A percentile compares a stretch with the other conserved stretches of the same genome.
Conservation (phyloP, 2,329 filamentous ascomycete genomes). For the Furcasterigmium furcatum region DNA sequence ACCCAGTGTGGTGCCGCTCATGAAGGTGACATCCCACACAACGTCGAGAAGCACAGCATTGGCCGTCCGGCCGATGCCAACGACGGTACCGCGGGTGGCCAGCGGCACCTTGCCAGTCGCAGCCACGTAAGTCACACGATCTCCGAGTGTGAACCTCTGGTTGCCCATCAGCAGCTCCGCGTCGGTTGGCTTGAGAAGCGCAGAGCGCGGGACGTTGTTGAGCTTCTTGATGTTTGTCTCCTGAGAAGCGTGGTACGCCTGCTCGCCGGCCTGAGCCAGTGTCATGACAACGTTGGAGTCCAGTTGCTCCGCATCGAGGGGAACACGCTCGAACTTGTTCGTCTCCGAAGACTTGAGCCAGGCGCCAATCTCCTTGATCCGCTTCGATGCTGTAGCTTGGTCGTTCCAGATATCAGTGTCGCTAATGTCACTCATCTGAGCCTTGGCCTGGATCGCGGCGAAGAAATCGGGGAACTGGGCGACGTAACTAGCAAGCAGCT, state of each 20-base stretch:
- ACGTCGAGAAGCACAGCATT: constrained; percentile 82
- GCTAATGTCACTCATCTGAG: constrained; percentile 77
- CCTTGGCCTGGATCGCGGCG: constrained; percentile 79
- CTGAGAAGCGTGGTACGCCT: constrained; percentile 47
- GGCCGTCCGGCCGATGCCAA: constrained; percentile 86
- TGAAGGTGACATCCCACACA: constrained; percentile 91
- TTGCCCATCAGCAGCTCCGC: constrained; percentile 89
- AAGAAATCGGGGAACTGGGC: constrained; percentile 94
- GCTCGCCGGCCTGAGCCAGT: constrained; percentile 75
- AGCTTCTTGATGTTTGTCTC: constrained; percentile 65
- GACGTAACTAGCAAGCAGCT: constrained; percentile 85
- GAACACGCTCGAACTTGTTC: constrained; percentile 92
- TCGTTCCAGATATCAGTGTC: constrained; percentile 85
- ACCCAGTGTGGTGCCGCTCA: constrained; percentile 91
- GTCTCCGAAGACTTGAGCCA: constrained; percentile 93
- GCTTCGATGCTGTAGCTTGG: constrained; percentile 65
- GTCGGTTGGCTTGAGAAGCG: constrained; percentile 88
- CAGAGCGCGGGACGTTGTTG: constrained; percentile 78
- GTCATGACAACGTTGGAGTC: constrained; percentile 84
- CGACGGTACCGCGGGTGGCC: constrained; percentile 86
- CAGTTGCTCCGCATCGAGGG: constrained; percentile 91
- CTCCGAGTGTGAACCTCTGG: constrained; percentile 80
- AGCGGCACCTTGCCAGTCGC: constrained; percentile 95
- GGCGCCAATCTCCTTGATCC: constrained; percentile 88
- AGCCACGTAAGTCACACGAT: constrained; percentile 89